Evolutionary conservation across 192 early-diverging fungal species (phyloP).

Genomic region (Cetraspora pellucida): DNA sequence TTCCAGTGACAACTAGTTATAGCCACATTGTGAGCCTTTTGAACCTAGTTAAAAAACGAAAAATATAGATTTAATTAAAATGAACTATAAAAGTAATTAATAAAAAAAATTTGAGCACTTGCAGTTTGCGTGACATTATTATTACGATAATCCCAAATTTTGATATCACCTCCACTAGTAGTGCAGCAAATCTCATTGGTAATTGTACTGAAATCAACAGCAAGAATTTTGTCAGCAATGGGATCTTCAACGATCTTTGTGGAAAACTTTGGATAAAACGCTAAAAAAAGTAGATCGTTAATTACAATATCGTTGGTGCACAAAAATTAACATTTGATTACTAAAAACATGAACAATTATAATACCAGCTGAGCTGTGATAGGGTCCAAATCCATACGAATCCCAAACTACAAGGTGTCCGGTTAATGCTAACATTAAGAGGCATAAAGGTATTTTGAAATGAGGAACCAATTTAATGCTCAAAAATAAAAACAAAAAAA

Average conservation of each 20-base stretch:
- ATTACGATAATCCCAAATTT: conserved; percentile 17
- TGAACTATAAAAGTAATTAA: background rate
- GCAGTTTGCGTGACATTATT: background rate
- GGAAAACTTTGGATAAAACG: background rate
- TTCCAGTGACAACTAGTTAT: background rate
- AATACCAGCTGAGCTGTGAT: background rate
- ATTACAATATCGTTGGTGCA: too few species aligned
- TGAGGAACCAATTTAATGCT: background rate
- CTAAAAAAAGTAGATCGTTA: background rate
- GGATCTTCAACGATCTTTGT: background rate
- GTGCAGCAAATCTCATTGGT: background rate
- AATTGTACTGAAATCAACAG: background rate
- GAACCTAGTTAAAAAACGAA: background rate
- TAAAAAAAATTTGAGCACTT: background rate
- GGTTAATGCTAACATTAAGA: conserved; percentile 7
- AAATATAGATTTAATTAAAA: background rate
- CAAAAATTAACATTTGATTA: background rate
- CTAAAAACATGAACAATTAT: too few species aligned
- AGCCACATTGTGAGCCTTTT: conserved; percentile 1
- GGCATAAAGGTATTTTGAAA: background rate
- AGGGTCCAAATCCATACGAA: background rate
- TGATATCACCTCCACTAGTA: background rate
- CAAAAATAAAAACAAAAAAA: background rate
- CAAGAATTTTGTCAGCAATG: background rate
- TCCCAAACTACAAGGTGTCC: background rate